Evolutionary conservation across 176 grass and related monocot species (phyloP), one percentile per base, ranked within the genome.

Genomic region (Aegilops longissima): DNA sequence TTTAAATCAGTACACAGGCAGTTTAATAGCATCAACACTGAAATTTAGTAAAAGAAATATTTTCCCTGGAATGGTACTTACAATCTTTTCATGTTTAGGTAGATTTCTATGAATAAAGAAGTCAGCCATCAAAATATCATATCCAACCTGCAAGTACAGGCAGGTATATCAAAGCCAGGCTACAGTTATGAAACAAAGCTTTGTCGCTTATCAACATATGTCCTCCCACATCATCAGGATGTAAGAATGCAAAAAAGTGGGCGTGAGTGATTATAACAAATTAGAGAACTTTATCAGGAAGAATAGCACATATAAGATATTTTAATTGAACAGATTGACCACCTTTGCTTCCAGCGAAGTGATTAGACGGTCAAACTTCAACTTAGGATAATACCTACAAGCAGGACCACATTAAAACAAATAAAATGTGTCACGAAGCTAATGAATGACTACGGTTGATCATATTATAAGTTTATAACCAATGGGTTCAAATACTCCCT

Each of bases 271-370:
- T 83, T 23, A 61, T 17, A 80, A 34, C 13, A 61, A 82, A 82
- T 70, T 84, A 61, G 34, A 69, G 7, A 33, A 34, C 38, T 33
- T 87, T 73, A 49, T 73, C 49, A 85, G 10, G 25, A 56, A 61
- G 7, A 69, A 52, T 25, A 8, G 13, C 64, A 47, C 49, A 83
- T 56, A 35, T 59, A 82, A 21, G n/a, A 42, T 66, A 74, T 27
- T 80, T 52, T 70, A 85, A 59, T 78, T 62, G 29, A 83, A 69
- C 24, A 86, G 27, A 79, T 45, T 30, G 63, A 76, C 40, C 42
- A 97, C 97, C 97, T 96, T 97, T 52, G 89, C 97, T 90, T 96
- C 90, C 78, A 96, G 84, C n/a, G 85, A 99, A 88, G 84, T 67
- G 79, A 99, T 40, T 80, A 96, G 73, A 83, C 62, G 91, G 38